These are phyloP conservation scores for Nitzschia putrida DNA, from an alignment of 108 stramenopile genomes.

Conservation along the genomic window DNA sequence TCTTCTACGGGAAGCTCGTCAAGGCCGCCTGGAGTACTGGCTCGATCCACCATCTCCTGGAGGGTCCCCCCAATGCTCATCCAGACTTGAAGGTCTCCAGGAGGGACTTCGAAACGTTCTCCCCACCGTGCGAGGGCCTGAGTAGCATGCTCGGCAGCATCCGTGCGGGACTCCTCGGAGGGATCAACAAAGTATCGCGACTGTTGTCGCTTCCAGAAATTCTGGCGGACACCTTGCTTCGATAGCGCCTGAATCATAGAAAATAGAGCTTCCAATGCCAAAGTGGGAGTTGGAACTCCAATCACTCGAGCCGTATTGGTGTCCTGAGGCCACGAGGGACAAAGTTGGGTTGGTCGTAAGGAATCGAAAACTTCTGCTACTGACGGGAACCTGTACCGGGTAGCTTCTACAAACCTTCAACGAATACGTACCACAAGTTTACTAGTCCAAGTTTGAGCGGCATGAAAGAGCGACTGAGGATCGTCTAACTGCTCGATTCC, in stretches of 20 bases:
- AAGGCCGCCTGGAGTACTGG: conserved; percentile 35
- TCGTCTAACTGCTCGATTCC: conserved; percentile 41
- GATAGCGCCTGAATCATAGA: neutral
- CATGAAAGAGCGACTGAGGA: conserved; percentile 53
- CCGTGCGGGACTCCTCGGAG: neutral
- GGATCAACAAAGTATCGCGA: neutral
- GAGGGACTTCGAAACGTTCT: conserved; percentile 45
- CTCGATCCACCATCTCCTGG: conserved; percentile 26
- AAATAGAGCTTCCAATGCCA: neutral
- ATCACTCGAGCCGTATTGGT: neutral
- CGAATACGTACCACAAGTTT: neutral
- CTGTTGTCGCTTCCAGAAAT: neutral
- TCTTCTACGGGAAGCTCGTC: conserved; percentile 50
- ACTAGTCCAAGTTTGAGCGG: conserved; percentile 39
- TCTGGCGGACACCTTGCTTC: neutral
- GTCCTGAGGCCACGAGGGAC: neutral
- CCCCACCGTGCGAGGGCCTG: conserved; percentile 43
- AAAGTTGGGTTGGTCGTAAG: too few relatives aligned
- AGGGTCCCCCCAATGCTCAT: conserved; percentile 48
- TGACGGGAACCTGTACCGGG: too few relatives aligned
- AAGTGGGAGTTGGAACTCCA: neutral
- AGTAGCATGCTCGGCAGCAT: conserved; percentile 40
- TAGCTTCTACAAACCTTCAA: neutral
- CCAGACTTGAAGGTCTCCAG: conserved; percentile 52
- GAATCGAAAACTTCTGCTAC: too few relatives aligned